A percentile compares a stretch with the other conserved stretches of the same genome.
phyloP scores from a whole-genome alignment of 495 filamentous ascomycete genomes.

The Penicillium waksmanii region DNA sequence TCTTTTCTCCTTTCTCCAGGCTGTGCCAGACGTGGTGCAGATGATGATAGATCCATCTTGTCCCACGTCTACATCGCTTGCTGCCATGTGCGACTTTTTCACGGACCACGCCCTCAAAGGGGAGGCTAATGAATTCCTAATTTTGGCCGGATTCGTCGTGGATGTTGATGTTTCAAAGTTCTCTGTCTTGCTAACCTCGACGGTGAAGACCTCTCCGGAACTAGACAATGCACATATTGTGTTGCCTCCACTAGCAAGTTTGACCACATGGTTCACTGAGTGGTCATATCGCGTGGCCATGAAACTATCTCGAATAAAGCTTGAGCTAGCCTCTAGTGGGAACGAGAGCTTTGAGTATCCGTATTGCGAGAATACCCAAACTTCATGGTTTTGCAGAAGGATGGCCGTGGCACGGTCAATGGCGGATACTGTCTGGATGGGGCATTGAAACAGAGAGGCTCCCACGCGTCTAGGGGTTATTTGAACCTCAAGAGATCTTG shows the following conservation, averaged over 20 bases:
- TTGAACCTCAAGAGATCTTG: conserved; percentile 83
- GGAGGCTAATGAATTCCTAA: conserved; percentile 71
- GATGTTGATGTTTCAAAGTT: conserved; percentile 62
- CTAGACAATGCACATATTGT: conserved; percentile 85
- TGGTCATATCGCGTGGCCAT: conserved; percentile 70
- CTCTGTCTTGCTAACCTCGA: conserved; percentile 70
- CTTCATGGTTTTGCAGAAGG: conserved; percentile 82
- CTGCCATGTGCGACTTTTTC: conserved; percentile 81
- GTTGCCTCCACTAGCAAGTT: conserved; percentile 82
- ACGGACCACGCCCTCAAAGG: conserved; percentile 82
- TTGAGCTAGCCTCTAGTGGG: conserved; percentile 71
- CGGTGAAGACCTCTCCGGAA: conserved; percentile 83
- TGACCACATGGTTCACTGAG: conserved; percentile 64
- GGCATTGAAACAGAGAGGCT: conserved; percentile 77
- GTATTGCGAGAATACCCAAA: conserved; percentile 92
- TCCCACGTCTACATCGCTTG: conserved; percentile 81
- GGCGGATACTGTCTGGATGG: conserved; percentile 79
- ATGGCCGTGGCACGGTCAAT: conserved; percentile 89
- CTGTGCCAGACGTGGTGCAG: conserved; percentile 86
- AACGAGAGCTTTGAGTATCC: conserved; percentile 87
- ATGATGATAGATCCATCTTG: conserved; percentile 96
- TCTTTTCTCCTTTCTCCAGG: conserved; percentile 85
- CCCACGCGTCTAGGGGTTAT: conserved; percentile 82
- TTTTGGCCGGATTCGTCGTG: conserved; percentile 88
- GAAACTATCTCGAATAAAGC: conserved; percentile 67